phyloP scores from a whole-genome alignment of 352 stramenopile genomes.

The Pythium coloratum region DNA sequence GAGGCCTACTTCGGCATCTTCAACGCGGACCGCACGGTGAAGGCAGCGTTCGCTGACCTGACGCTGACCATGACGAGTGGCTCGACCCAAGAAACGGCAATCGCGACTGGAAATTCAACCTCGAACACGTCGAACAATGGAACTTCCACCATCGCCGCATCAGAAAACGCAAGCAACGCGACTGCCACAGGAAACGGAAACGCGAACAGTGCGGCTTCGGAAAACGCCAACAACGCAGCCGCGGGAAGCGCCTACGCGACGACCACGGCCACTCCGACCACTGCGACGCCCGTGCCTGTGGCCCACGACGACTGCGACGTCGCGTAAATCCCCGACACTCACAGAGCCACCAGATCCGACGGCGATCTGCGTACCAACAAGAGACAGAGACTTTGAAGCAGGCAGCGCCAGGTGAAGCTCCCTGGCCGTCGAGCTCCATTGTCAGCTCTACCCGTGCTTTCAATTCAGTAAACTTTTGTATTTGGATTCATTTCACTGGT shows the following conservation, averaged over 20 bases:
- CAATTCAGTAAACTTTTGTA: neutral
- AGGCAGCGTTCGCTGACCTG: constrained; percentile 36
- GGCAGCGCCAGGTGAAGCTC: too few species aligned
- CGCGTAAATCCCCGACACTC: neutral
- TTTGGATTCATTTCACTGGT: neutral
- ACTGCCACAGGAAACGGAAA: neutral
- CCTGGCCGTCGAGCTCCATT: too few species aligned
- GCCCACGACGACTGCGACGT: neutral
- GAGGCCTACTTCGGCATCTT: constrained; percentile 69
- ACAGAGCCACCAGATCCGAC: neutral
- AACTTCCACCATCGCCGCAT: neutral
- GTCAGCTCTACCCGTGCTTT: neutral
- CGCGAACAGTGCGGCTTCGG: neutral
- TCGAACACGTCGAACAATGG: neutral
- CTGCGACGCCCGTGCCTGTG: neutral
- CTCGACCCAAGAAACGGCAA: neutral
- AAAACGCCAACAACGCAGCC: neutral
- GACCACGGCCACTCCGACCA: neutral
- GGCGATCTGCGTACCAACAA: neutral
- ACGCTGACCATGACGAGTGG: neutral
- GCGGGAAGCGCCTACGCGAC: neutral
- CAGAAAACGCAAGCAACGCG: neutral
- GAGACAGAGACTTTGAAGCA: neutral
- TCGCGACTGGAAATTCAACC: neutral
- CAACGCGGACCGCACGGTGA: constrained; percentile 42